Percentiles rank a stretch among this genome's conserved stretches.
phyloP scores from a whole-genome alignment of 345 rosid genomes.

The Sisymbrium irio region DNA sequence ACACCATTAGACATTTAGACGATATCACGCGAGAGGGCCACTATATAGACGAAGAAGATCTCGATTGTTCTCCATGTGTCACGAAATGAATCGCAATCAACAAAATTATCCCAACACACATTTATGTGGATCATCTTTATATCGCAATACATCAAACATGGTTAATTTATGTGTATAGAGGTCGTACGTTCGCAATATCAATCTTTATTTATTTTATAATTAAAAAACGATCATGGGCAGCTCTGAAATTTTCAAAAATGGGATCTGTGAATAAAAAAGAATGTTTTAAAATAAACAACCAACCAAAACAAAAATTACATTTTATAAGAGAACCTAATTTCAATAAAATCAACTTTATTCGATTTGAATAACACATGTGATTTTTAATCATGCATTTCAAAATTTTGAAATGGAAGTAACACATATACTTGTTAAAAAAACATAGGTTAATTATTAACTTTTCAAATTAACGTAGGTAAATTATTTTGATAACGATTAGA shows the following conservation, averaged over 20 bases:
- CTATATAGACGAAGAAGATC: background rate
- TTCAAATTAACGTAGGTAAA: background rate
- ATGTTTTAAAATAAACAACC: background rate
- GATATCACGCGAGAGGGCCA: conserved; percentile 8
- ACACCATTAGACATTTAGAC: background rate
- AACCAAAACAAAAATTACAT: background rate
- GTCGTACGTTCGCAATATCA: too few species aligned
- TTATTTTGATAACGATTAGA: background rate
- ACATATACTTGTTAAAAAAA: background rate
- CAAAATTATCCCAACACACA: background rate
- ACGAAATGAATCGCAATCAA: background rate
- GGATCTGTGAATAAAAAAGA: background rate
- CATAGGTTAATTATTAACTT: background rate
- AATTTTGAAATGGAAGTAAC: background rate
- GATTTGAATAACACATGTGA: background rate
- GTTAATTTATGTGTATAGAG: too few species aligned
- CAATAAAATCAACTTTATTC: background rate
- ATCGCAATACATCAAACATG: too few species aligned
- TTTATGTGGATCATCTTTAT: too few species aligned
- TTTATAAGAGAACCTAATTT: background rate
- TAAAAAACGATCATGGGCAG: background rate
- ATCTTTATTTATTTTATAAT: background rate
- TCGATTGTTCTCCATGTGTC: background rate
- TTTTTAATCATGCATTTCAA: background rate
- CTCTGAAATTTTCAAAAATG: background rate